These are phyloP conservation scores for Colletotrichum magnum DNA, from an alignment of 2,329 filamentous ascomycete genomes.

Conservation along the genomic window DNA sequence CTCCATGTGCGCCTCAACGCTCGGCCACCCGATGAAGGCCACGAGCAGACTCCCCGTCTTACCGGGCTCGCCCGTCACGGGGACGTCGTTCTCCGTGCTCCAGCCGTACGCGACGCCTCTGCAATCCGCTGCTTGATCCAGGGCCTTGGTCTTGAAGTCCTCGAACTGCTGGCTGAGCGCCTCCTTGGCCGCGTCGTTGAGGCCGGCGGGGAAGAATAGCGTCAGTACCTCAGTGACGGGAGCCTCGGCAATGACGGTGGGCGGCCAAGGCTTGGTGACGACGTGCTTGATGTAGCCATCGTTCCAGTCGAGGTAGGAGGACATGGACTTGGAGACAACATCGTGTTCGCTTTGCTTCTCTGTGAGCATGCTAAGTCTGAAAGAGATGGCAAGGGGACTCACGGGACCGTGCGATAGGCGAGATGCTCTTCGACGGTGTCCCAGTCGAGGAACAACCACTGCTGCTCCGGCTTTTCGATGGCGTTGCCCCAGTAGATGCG, in stretches of 20 bases:
- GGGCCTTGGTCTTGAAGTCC: constrained; percentile 36
- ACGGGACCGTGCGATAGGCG: too few species aligned
- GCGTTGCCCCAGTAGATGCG: constrained; percentile 44
- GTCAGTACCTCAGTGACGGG: constrained; percentile 37
- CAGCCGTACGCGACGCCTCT: constrained; percentile 43
- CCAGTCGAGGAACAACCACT: constrained; percentile 48
- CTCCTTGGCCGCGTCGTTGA: constrained; percentile 15
- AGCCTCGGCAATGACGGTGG: constrained; percentile 1
- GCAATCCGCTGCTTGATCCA: constrained; percentile 23
- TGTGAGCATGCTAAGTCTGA: too few species aligned
- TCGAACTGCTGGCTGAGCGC: constrained; percentile 13
- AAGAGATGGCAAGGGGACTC: too few species aligned
- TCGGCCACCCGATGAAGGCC: constrained; percentile 54
- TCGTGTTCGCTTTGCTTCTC: background rate
- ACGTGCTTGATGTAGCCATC: constrained; percentile 56
- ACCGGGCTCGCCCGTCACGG: constrained; percentile 47
- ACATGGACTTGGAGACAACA: background rate
- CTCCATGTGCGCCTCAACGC: constrained; percentile 52
- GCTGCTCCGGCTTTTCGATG: constrained; percentile 44
- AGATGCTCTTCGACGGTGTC: constrained; percentile 18
- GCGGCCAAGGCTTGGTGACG: constrained; percentile 46
- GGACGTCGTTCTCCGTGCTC: constrained; percentile 51
- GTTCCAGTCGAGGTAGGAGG: background rate
- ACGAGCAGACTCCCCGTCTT: constrained; percentile 45
- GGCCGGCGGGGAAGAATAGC: constrained; percentile 36